Base-by-base conservation (phyloP, 2,329 filamentous ascomycete genomes). In the Aspergillus fructus region DNA sequence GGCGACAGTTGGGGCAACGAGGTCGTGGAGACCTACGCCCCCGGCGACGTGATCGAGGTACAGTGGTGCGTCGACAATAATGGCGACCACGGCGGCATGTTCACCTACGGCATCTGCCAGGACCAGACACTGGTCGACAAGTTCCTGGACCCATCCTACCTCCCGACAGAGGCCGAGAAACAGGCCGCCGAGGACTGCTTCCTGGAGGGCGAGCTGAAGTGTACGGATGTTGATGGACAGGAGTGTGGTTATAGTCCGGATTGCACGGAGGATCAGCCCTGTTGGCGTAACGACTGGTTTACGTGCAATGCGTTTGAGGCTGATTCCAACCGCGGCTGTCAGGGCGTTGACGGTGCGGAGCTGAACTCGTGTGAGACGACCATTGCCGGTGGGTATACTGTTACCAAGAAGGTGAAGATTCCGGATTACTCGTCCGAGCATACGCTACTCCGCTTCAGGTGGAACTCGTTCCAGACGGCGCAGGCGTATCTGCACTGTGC, bases 61-160 rank as follows among this genome's bases (percentile, higher is more conserved):
- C 71, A 82, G 64, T 84, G 82, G 82, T 84, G 82, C 52, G 76
- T 83, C 17, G 82, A 84, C 62, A 70, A 82, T 68, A 84, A 83
- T 61, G 82, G 82, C 0, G 81, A 84, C 61, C 81, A 84, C 60
- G 81, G 81, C 24, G 82, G 81, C 67, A 83, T 83, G 81, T 84
- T 83, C 68, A 76, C 68, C 62, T 84, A 82, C 66, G 79, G 81
- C 9, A 78, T 83, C 59, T 84, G 81, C 63, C 76, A 81, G 60
- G 71, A 84, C 61, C 80, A 83, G 61, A 71, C 68, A 0, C 66
- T 84, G 0, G 78, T 83, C 30, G 74, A 82, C 70, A 79, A 79
- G 61, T 78, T 84, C 62, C 67, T 82, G 2, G 75, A 77, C 1
- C 74, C 79, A 0, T 66, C 63, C 7, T 82, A 83, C 59, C 61